Evolutionary conservation across 2,329 filamentous ascomycete species (phyloP).

Genomic region (Colletotrichum sp.): DNA sequence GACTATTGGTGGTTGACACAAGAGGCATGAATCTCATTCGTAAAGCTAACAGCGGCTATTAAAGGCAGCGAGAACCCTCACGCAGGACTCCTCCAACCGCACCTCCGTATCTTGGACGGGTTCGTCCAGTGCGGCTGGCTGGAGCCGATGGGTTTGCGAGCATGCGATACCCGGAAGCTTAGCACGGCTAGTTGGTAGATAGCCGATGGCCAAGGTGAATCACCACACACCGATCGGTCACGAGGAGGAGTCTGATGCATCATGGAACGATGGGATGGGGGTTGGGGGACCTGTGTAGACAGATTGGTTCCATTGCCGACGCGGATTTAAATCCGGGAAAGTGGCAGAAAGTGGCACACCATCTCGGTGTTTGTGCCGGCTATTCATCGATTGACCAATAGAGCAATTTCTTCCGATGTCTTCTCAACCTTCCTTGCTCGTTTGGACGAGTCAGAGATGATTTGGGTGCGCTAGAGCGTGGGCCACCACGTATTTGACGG

Average conservation of each 20-base stretch:
- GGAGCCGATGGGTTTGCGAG: background rate
- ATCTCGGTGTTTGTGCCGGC: background rate
- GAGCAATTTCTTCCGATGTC: background rate
- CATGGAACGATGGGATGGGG: background rate
- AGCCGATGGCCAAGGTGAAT: background rate
- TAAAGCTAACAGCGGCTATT: background rate
- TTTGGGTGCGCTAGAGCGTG: background rate
- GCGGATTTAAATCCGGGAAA: background rate
- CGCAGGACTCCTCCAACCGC: background rate
- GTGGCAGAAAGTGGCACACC: background rate
- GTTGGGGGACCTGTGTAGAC: background rate
- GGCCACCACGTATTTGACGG: background rate
- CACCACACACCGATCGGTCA: background rate
- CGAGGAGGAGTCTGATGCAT: background rate
- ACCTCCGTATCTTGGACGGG: background rate
- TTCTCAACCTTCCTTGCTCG: background rate
- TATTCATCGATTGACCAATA: background rate
- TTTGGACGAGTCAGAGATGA: slow-evolving; percentile 4
- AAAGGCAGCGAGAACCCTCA: background rate
- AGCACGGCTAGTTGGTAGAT: background rate
- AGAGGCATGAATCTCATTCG: background rate
- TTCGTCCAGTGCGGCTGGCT: background rate
- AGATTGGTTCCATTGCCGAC: background rate
- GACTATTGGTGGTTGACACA: background rate
- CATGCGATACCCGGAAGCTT: background rate